Conservation (phyloP, 768 basidiomycete genomes). For the Leccinum longicurvipes region DNA sequence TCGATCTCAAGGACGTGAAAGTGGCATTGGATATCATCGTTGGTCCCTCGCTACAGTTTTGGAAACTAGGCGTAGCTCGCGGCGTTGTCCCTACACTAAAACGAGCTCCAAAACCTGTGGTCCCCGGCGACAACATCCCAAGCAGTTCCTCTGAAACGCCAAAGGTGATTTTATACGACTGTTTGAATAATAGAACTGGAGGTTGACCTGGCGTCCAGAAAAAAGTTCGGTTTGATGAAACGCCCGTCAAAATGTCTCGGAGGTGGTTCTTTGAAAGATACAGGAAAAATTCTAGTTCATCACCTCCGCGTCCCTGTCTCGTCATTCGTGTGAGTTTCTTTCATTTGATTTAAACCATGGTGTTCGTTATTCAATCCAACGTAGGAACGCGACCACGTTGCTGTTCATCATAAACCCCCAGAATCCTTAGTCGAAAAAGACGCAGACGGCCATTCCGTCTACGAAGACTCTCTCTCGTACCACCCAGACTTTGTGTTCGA, state of each 20-base stretch:
- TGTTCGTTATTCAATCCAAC: background rate
- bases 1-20: constrained; percentile 18
- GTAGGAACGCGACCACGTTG: constrained; percentile 11
- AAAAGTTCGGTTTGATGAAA: constrained; percentile 28
- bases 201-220: constrained; percentile 12
- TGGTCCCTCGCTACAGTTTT: constrained; percentile 22
- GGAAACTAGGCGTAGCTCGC: constrained; percentile 14
- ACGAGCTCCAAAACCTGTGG: constrained; percentile 7
- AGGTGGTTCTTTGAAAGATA: constrained; percentile 17
- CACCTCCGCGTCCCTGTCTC: constrained; percentile 29
- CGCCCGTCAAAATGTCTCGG: constrained; percentile 22
- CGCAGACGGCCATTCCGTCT: constrained; percentile 21
- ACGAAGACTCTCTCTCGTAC: constrained; percentile 29
- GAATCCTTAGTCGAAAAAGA: constrained; percentile 12
- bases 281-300: constrained; percentile 8
- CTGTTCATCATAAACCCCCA: background rate
- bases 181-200: background rate
- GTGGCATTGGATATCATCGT: constrained; percentile 19
- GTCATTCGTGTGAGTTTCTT: constrained; percentile 20
- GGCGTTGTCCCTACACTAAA: constrained; percentile 1
- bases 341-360: background rate
- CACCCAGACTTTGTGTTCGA: constrained; percentile 18
- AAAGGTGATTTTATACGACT: constrained; percentile 15
- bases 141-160: constrained; percentile 4
- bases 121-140: constrained; percentile 2